Evolutionary conservation across 805 yeast genomes (phyloP).

Genomic region (Candida vaughaniae): DNA sequence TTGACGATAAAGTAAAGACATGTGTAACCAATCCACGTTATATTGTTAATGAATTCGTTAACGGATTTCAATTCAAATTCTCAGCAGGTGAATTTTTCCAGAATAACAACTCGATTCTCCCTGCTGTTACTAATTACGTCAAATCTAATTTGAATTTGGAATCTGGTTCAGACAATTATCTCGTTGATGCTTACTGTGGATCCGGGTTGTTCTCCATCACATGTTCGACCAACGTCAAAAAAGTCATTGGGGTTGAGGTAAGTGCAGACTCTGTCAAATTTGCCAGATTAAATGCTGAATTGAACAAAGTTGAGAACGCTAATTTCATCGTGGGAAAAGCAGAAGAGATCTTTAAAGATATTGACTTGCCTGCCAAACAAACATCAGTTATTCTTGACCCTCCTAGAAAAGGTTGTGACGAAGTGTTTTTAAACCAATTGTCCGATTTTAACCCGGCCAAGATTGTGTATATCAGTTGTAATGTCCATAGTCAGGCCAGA

Average conservation of each 20-base stretch:
- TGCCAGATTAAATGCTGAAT: slow-evolving; percentile 77
- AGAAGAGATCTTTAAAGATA: slow-evolving; percentile 77
- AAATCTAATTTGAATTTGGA: slow-evolving; percentile 51
- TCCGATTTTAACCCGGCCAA: slow-evolving; percentile 79
- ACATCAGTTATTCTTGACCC: slow-evolving; percentile 95
- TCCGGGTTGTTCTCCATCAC: slow-evolving; percentile 91
- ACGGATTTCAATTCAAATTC: slow-evolving; percentile 78
- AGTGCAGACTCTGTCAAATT: slow-evolving; percentile 87
- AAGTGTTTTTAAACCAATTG: slow-evolving; percentile 79
- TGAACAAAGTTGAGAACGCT: slow-evolving; percentile 76
- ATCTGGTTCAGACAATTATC: slow-evolving; percentile 49
- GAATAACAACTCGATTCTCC: slow-evolving; percentile 88
- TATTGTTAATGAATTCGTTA: slow-evolving; percentile 72
- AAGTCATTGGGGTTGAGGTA: slow-evolving; percentile 91
- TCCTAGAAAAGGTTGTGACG: slow-evolving; percentile 96
- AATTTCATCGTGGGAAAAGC: slow-evolving; percentile 90
- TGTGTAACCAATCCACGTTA: slow-evolving; percentile 79
- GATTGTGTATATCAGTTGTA: slow-evolving; percentile 94
- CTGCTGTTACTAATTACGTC: slow-evolving; percentile 79
- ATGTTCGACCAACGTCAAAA: slow-evolving; percentile 75
- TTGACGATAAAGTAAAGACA: slow-evolving; percentile 48
- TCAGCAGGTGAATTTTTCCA: slow-evolving; percentile 97
- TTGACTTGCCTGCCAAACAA: slow-evolving; percentile 68
- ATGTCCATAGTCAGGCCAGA: slow-evolving; percentile 96
- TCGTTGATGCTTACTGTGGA: slow-evolving; percentile 96